Evolutionary conservation across 2,329 filamentous ascomycete genomes (phyloP).

Genomic region (Trichoderma sp.): DNA sequence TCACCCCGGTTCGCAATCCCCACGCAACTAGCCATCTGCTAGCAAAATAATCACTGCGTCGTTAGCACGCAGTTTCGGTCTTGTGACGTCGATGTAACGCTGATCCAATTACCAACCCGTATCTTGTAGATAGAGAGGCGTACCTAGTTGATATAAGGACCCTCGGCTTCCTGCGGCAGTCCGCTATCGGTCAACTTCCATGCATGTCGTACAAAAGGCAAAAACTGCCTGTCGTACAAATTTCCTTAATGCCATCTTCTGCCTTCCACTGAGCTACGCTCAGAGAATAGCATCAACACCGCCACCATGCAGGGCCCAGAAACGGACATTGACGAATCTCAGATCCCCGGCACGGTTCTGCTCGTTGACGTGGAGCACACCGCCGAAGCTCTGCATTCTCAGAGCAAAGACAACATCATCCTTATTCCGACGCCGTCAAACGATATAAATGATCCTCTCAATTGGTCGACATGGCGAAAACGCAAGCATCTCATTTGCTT

Average conservation of each 20-base stretch:
- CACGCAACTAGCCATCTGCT: background rate
- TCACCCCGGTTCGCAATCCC: background rate
- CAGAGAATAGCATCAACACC: background rate
- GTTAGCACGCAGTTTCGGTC: background rate
- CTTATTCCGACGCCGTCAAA: constrained; percentile 54
- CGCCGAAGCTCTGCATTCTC: constrained; percentile 40
- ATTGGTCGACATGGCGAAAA: constrained; percentile 47
- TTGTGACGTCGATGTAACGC: constrained; percentile 25
- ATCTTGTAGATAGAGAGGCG: background rate
- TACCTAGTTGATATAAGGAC: constrained; percentile 1
- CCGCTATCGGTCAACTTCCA: background rate
- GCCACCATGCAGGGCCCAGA: background rate
- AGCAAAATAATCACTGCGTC: background rate
- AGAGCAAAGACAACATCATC: constrained; percentile 48
- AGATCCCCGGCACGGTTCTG: constrained; percentile 47
- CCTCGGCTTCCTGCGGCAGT: background rate
- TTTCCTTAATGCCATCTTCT: background rate
- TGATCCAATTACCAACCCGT: constrained; percentile 2
- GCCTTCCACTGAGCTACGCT: no score
- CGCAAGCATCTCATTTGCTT: constrained; percentile 37
- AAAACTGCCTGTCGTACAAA: background rate
- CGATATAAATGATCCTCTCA: constrained; percentile 58
- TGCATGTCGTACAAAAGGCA: background rate
- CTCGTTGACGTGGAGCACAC: constrained; percentile 46
- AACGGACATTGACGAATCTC: constrained; percentile 24